A percentile compares a stretch with the other conserved stretches of the same genome.
Conservation (phyloP, 495 filamentous ascomycete genomes). For the Penicilliopsis zonata region DNA sequence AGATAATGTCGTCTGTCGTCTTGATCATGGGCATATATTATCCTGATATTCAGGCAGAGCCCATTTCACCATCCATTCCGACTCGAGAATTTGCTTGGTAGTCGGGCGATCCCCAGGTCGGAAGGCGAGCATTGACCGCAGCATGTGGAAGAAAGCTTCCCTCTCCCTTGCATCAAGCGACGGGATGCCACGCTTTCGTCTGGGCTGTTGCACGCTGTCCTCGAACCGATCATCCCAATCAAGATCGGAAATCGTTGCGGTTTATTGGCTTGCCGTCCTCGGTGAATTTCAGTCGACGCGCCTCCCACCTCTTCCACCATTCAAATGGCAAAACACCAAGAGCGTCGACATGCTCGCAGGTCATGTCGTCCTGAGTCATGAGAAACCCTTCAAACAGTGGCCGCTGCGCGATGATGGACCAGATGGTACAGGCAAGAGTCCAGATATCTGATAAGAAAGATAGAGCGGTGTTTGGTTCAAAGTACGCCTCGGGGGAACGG, state of each 20-base stretch:
- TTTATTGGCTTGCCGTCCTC: conserved; percentile 13
- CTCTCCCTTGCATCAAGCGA: conserved; percentile 13
- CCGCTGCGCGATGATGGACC: conserved; percentile 11
- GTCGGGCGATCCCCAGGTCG: conserved; percentile 22
- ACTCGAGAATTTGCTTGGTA: conserved; percentile 17
- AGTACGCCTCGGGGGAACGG: conserved; percentile 18
- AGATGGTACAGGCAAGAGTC: conserved; percentile 24
- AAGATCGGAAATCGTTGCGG: conserved; percentile 9
- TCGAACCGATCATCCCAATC: conserved; percentile 16
- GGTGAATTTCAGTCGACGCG: conserved; percentile 8
- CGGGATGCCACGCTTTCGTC: conserved; percentile 8
- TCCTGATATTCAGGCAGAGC: neutral
- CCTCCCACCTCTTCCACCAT: conserved; percentile 13
- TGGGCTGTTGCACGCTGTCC: conserved; percentile 13
- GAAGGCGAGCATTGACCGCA: conserved; percentile 27
- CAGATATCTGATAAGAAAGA: conserved; percentile 25
- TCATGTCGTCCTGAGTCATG: conserved; percentile 20
- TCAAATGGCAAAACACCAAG: conserved; percentile 20
- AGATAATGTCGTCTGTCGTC: too few species aligned
- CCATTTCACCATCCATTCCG: neutral
- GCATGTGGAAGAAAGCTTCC: conserved; percentile 21
- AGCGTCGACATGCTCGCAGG: conserved; percentile 19
- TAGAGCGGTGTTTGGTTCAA: conserved; percentile 15
- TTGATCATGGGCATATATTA: too few species aligned
- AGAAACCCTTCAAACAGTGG: conserved; percentile 14